Conservation (phyloP, 2,329 filamentous ascomycete species). For the Nigrospora oryzae region DNA sequence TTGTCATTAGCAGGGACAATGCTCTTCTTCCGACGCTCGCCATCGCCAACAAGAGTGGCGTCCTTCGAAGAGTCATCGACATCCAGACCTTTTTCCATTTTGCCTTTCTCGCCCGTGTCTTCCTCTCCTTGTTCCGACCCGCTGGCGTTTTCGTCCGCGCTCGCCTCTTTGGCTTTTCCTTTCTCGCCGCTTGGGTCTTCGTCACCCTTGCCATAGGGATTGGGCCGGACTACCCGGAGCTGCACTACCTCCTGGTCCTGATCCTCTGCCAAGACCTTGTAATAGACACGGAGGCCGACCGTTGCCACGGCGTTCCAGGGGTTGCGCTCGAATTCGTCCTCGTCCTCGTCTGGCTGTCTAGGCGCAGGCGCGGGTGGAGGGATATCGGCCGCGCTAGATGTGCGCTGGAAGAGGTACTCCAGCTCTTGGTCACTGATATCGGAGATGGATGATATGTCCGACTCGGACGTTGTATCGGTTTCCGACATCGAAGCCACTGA, state of each 20-base stretch:
- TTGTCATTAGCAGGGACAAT: slow-evolving; percentile 12
- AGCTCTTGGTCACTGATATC: slow-evolving; percentile 31
- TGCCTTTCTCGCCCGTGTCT: slow-evolving; percentile 18
- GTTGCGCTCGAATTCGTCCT: slow-evolving; percentile 45
- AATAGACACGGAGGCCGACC: slow-evolving; percentile 52
- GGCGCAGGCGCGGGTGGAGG: slow-evolving; percentile 18
- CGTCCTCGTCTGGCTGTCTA: slow-evolving; percentile 32
- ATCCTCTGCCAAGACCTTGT: slow-evolving; percentile 30
- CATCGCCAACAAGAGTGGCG: slow-evolving; percentile 18
- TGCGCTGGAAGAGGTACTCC: slow-evolving; percentile 15
- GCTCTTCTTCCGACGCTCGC: slow-evolving; percentile 19
- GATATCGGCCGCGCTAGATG: slow-evolving; percentile 9
- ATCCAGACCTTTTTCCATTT: slow-evolving; percentile 25
- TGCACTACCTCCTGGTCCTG: slow-evolving; percentile 24
- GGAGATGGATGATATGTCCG: slow-evolving; percentile 19
- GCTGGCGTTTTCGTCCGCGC: slow-evolving; percentile 5
- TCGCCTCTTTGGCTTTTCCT: slow-evolving; percentile 13
- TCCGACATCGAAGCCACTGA: not conserved
- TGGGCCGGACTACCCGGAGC: slow-evolving; percentile 30
- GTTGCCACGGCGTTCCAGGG: slow-evolving; percentile 58
- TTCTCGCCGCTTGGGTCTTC: slow-evolving; percentile 14
- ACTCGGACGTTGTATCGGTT: slow-evolving; percentile 7
- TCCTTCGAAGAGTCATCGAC: slow-evolving; percentile 25
- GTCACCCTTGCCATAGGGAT: slow-evolving; percentile 19
- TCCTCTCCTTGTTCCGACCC: slow-evolving; percentile 12